phyloP scores from a whole-genome alignment of 805 yeast genomes.

The Brettanomyces nanus region DNA sequence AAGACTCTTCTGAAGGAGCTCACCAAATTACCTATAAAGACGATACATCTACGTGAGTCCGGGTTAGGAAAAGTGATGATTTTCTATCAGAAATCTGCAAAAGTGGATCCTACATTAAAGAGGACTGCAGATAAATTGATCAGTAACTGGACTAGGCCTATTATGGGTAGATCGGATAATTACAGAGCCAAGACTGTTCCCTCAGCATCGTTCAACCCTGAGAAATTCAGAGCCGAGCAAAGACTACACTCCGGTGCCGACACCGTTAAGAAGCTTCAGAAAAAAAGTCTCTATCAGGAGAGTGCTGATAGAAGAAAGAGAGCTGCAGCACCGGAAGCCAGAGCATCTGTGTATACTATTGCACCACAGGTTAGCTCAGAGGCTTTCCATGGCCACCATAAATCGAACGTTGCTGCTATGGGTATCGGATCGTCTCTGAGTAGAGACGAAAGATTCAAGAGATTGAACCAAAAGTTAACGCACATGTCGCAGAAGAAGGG shows the following conservation, averaged over 20 bases:
- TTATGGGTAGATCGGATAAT: conserved; percentile 90
- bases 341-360: conserved; percentile 79
- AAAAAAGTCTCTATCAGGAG: conserved; percentile 70
- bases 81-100: conserved; percentile 85
- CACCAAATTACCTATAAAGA: conserved; percentile 78
- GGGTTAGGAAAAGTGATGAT: conserved; percentile 90
- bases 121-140: conserved; percentile 84
- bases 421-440: conserved; percentile 46
- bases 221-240: conserved; percentile 38
- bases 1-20: conserved; percentile 73
- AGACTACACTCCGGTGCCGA: conserved; percentile 21
- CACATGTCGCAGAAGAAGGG: conserved; percentile 41
- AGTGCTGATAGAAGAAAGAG: conserved; percentile 87
- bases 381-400: conserved; percentile 32
- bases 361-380: conserved; percentile 74
- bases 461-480: conserved; percentile 55
- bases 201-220: conserved; percentile 60
- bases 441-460: conserved; percentile 74
- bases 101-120: conserved; percentile 81
- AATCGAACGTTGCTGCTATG: conserved; percentile 27
- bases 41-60: conserved; percentile 88
- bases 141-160: conserved; percentile 98
- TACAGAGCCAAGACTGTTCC: conserved; percentile 79
- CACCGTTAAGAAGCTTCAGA: conserved; percentile 21
- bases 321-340: conserved; percentile 92